Evolutionary conservation across 2,329 filamentous ascomycete genomes (phyloP), one percentile per base, ranked within the genome.

Genomic region (Fusarium sp.): DNA sequence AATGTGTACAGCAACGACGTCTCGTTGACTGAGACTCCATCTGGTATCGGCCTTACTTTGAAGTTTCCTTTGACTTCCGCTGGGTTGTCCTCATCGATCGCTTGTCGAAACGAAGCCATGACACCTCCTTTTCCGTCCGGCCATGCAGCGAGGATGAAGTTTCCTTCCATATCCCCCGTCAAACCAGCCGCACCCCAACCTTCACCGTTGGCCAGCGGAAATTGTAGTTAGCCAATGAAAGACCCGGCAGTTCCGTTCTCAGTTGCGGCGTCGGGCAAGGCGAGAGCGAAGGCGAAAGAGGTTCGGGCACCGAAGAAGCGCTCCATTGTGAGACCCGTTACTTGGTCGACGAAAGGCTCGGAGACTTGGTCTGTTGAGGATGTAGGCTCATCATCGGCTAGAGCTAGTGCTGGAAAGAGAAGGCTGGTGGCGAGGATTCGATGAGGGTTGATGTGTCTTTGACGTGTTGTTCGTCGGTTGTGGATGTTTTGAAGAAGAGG

Each of bases 291-390:
- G 0, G 63, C 7, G 14, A 67, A 67, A 2, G 63, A 67, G 0
- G 65, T 67, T 13, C 35, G 35, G 10, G 5, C 1, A 1, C 39
- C 65, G 4, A 67, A 10, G n/a, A 67, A 67, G 7, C 65, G 65
- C 20, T 67, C 65, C 65, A 67, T 67, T 10, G 63, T 67, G n/a
- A 67, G 65, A 6, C 65, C 65, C 6, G 65, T 67, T 13, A 67
- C 52, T 41, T 67, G 63, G 3, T 67, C 65, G 5, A 67, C 63
- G 6, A 67, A 67, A 0, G 65, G 33, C 1, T 60, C 52, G 3
- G 45, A 67, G 3, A 61, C 17, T 39, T 67, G 65, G 0, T 35
- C 20, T 3, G 13, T 22, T 31, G 65, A 67, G 1, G 65, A 67
- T 1, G 65, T 67, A 6, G 65, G 51, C 14, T 67, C 63, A 4